phyloP scores from a whole-genome alignment of 208 protist genomes.

The Blastocrithidia nonstop region DNA sequence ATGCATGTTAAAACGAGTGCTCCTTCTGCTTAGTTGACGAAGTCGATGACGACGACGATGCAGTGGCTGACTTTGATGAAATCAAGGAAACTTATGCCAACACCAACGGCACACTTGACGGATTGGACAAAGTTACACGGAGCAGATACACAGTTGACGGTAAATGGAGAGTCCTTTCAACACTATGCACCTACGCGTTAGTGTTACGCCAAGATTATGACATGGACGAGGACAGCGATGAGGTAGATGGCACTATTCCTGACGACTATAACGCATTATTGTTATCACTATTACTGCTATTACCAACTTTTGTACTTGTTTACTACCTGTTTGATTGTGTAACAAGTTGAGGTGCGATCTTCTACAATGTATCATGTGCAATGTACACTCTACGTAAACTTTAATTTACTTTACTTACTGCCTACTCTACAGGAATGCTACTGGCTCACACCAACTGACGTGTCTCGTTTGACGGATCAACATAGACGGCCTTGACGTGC shows the following conservation, averaged over 20 bases:
- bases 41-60: background rate
- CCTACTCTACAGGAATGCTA: conserved; percentile 24
- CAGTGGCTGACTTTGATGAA: background rate
- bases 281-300: background rate
- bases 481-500: conserved; percentile 27
- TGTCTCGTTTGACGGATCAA: conserved; percentile 20
- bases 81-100: conserved; percentile 3
- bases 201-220: no score
- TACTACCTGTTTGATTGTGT: background rate
- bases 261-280: no score
- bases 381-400: conserved; percentile 9
- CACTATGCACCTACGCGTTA: conserved; percentile 4
- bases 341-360: background rate
- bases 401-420: conserved; percentile 18
- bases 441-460: conserved; percentile 35
- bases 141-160: conserved; percentile 12
- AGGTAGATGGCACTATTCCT: no score
- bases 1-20: background rate
- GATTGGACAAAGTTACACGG: conserved; percentile 26
- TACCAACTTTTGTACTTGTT: background rate
- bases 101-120: conserved; percentile 17
- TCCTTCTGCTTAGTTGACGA: background rate
- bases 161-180: conserved; percentile 7
- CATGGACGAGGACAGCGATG: no score
- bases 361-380: background rate